Evolutionary conservation across 2,329 filamentous ascomycete genomes (phyloP).

Genomic region (Aspergillus fructus): DNA sequence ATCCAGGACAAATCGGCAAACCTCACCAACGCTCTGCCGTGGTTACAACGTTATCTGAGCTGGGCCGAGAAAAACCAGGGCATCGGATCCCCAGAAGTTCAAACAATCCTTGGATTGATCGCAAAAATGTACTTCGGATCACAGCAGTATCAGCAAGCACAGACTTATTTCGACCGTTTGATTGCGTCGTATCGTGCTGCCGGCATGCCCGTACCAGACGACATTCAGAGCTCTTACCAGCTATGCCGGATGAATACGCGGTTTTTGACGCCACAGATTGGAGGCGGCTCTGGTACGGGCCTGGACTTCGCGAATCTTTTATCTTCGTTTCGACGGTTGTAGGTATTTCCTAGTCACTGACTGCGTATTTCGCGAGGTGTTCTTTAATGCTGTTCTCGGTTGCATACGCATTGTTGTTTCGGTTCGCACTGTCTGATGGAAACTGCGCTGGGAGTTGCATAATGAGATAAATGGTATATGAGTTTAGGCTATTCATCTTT

Average conservation of each 20-base stretch:
- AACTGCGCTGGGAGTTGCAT: neutral
- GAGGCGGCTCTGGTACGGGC: neutral
- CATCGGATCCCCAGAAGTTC: conserved; percentile 22
- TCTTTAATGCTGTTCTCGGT: neutral
- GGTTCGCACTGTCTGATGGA: neutral
- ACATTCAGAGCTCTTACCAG: conserved; percentile 20
- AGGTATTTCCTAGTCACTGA: neutral
- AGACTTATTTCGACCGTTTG: conserved; percentile 28
- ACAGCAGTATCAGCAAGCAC: conserved; percentile 24
- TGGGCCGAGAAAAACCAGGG: conserved; percentile 28
- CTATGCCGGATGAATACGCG: conserved; percentile 26
- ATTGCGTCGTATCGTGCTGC: conserved; percentile 16
- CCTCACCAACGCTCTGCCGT: conserved; percentile 24
- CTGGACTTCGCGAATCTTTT: conserved; percentile 22
- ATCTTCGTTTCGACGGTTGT: conserved; percentile 22
- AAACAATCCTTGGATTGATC: conserved; percentile 22
- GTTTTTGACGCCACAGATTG: conserved; percentile 9
- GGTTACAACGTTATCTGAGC: conserved; percentile 28
- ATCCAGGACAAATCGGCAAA: conserved; percentile 1
- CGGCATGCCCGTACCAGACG: conserved; percentile 11
- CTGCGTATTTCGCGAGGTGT: neutral
- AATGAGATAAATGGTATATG: neutral
- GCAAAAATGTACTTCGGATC: conserved; percentile 24
- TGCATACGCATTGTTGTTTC: neutral
- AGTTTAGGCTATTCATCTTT: neutral